phyloP scores from a whole-genome alignment of 2,329 filamentous ascomycete genomes.

The Ceratocystis alfenasii region DNA sequence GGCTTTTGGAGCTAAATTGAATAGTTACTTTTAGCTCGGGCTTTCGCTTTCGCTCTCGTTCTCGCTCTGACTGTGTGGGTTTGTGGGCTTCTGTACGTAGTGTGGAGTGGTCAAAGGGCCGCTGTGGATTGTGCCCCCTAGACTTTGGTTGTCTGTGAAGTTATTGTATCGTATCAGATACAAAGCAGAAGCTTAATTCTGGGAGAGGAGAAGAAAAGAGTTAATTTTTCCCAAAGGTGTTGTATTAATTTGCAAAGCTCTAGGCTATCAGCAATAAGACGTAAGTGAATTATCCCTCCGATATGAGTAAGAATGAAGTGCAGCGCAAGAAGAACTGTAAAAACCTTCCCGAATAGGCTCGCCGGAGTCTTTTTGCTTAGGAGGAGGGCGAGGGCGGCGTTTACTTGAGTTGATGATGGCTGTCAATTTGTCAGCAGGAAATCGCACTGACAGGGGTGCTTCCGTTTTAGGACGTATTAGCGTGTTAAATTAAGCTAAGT shows the following conservation, averaged over 20 bases:
- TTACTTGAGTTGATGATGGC: neutral
- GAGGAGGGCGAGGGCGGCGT: neutral
- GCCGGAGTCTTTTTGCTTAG: neutral
- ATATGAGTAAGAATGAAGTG: too few relatives aligned
- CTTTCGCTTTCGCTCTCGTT: neutral
- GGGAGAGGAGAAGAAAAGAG: too few relatives aligned
- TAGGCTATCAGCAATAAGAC: neutral
- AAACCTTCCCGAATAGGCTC: neutral
- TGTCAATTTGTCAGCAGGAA: conserved; percentile 9
- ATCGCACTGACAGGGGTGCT: neutral
- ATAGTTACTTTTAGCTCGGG: neutral
- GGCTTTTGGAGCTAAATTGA: neutral
- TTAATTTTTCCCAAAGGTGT: too few relatives aligned
- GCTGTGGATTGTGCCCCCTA: too few relatives aligned
- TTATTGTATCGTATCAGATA: too few relatives aligned
- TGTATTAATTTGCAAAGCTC: neutral
- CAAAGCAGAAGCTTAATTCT: too few relatives aligned
- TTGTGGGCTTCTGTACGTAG: neutral
- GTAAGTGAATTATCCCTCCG: neutral
- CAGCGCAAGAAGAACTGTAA: neutral
- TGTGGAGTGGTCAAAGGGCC: neutral
- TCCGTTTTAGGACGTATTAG: neutral
- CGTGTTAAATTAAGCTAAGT: too few relatives aligned
- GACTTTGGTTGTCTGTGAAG: too few relatives aligned
- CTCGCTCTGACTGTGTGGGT: neutral